These are phyloP conservation scores for Rostrohypoxylon terebratum DNA, from an alignment of 495 filamentous ascomycete species.

Conservation along the genomic window DNA sequence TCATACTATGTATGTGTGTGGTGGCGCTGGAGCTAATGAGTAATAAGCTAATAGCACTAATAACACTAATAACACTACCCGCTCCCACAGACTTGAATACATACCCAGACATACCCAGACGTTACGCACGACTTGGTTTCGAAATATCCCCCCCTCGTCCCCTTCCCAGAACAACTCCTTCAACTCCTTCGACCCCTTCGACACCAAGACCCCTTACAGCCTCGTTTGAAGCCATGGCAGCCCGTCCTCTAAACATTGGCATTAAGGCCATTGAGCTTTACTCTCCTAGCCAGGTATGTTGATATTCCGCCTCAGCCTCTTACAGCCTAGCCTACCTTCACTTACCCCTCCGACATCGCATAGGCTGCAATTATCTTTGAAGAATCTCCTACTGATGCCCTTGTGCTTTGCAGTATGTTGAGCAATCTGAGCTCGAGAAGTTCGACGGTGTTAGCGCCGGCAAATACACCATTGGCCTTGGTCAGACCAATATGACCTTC, in stretches of 20 bases:
- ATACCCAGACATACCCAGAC: neutral
- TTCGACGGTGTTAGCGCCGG: constrained; percentile 94
- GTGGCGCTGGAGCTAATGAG: constrained; percentile 22
- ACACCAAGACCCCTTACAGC: neutral
- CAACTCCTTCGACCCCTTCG: constrained; percentile 40
- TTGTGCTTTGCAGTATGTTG: constrained; percentile 78
- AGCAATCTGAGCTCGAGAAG: constrained; percentile 95
- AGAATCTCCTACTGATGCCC: constrained; percentile 45
- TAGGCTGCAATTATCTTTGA: constrained; percentile 10
- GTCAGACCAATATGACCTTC: constrained; percentile 99
- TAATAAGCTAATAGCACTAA: constrained; percentile 36
- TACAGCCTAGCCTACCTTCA: neutral
- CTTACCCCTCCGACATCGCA: constrained; percentile 25
- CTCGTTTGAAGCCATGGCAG: constrained; percentile 72
- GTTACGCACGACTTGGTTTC: constrained; percentile 25
- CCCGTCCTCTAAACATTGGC: constrained; percentile 95
- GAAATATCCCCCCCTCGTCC: constrained; percentile 32
- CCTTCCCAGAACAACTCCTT: constrained; percentile 44
- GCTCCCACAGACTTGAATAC: constrained; percentile 30
- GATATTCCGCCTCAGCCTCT: neutral
- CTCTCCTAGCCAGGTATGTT: constrained; percentile 90
- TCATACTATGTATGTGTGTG: constrained; percentile 4
- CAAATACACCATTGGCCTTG: constrained; percentile 99
- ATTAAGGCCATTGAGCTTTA: constrained; percentile 99
- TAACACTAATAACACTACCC: constrained; percentile 41